Conservation (phyloP, 2,329 filamentous ascomycete species). For the Blastomyces parvus region DNA sequence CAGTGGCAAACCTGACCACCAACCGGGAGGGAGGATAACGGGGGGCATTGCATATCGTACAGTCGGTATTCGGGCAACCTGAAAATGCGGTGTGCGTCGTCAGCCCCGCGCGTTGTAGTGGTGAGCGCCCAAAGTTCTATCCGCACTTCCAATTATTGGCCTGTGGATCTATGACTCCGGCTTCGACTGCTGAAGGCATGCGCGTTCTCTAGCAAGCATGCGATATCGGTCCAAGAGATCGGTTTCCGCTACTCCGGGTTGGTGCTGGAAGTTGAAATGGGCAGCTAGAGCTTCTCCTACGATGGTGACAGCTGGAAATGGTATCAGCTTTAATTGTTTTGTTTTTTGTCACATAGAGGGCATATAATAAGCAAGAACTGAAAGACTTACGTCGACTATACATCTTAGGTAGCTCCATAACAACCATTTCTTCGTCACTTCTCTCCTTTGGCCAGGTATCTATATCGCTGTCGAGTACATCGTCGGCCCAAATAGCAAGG, state of each 20-base stretch:
- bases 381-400: conserved; percentile 6
- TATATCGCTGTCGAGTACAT: conserved; percentile 38
- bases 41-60: background rate
- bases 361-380: background rate
- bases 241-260: conserved; percentile 23
- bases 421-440: conserved; percentile 6
- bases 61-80: background rate
- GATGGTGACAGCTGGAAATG: background rate
- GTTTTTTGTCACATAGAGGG: conserved; percentile 21
- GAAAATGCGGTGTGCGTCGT: background rate
- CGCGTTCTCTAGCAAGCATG: conserved; percentile 41
- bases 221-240: conserved; percentile 48
- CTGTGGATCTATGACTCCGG: background rate
- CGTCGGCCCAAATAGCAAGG: conserved; percentile 44
- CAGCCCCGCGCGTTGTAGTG: background rate
- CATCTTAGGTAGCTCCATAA: conserved; percentile 4
- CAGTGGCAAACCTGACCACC: background rate
- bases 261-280: conserved; percentile 7
- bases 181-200: background rate
- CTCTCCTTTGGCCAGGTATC: conserved; percentile 16
- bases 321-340: conserved; percentile 30
- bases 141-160: background rate
- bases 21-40: background rate
- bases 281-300: conserved; percentile 4
- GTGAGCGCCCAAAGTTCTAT: background rate